Evolutionary conservation across 2,329 filamentous ascomycete genomes (phyloP).

Genomic region (Tolypocladium amazonense): DNA sequence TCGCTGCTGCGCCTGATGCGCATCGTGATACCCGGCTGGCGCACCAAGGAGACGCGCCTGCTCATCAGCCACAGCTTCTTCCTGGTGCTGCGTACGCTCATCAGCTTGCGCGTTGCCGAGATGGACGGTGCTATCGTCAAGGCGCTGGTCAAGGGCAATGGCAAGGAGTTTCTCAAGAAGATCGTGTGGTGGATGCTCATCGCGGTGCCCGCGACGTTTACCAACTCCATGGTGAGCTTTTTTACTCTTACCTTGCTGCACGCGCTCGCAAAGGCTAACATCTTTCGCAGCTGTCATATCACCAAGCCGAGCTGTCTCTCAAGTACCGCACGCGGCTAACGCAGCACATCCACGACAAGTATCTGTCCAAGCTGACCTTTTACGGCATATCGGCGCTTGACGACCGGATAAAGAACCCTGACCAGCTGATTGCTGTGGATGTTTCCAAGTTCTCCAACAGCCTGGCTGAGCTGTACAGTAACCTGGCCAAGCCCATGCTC

Average conservation of each 20-base stretch:
- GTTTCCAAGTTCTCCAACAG: conserved; percentile 95
- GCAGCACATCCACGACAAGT: conserved; percentile 90
- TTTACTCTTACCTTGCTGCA: neutral
- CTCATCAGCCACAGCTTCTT: conserved; percentile 90
- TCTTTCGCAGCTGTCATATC: conserved; percentile 66
- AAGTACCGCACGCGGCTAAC: conserved; percentile 90
- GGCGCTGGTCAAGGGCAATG: conserved; percentile 80
- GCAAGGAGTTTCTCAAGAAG: conserved; percentile 76
- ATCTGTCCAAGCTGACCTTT: conserved; percentile 95
- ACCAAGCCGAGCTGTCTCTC: conserved; percentile 88
- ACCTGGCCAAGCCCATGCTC: conserved; percentile 84
- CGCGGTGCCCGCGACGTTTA: conserved; percentile 91
- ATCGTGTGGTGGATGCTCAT: conserved; percentile 99
- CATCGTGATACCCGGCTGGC: conserved; percentile 86
- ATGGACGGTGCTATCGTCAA: conserved; percentile 92
- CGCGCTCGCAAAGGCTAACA: neutral
- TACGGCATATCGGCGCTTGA: conserved; percentile 93
- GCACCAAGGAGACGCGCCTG: conserved; percentile 76
- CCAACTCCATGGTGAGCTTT: conserved; percentile 81
- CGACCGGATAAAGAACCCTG: conserved; percentile 96
- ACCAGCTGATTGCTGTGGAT: conserved; percentile 94
- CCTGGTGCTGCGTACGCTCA: conserved; percentile 77
- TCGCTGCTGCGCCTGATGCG: conserved; percentile 66
- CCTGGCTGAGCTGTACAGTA: conserved; percentile 89
- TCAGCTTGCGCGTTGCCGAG: conserved; percentile 92